Conservation (phyloP, 768 basidiomycete genomes). For the Phaeotremella skinneri region DNA sequence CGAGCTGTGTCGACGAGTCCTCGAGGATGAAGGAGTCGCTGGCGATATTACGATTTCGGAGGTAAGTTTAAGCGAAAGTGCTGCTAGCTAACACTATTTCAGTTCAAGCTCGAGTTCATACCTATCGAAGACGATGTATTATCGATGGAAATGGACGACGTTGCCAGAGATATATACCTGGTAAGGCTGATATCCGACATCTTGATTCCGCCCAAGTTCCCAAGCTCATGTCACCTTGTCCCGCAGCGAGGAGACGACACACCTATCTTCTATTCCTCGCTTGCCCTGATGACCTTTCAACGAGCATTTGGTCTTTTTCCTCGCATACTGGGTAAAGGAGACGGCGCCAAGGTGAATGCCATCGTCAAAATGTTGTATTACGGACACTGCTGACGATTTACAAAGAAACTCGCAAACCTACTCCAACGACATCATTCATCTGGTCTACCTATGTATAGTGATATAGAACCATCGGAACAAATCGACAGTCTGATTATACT, state of each 20-base stretch:
- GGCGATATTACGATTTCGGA: slow-evolving; percentile 82
- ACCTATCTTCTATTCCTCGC: slow-evolving; percentile 79
- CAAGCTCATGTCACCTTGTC: slow-evolving; percentile 5
- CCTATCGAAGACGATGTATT: slow-evolving; percentile 89
- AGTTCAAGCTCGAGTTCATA: slow-evolving; percentile 90
- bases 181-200: slow-evolving; percentile 58
- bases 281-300: slow-evolving; percentile 79
- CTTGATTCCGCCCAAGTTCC: too few species aligned
- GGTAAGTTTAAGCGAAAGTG: slow-evolving; percentile 19
- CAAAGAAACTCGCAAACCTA: slow-evolving; percentile 71
- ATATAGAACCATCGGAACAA: slow-evolving; percentile 44
- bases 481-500: slow-evolving; percentile 85
- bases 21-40: slow-evolving; percentile 96
- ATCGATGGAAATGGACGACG: slow-evolving; percentile 79
- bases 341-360: slow-evolving; percentile 57
- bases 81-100: neutral
- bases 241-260: slow-evolving; percentile 88
- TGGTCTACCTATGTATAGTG: slow-evolving; percentile 31
- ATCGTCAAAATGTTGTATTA: neutral
- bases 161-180: slow-evolving; percentile 86
- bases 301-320: slow-evolving; percentile 85
- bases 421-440: slow-evolving; percentile 58
- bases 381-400: neutral
- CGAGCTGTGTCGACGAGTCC: slow-evolving; percentile 74
- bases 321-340: slow-evolving; percentile 87